These are phyloP conservation scores for Leishmania tropica DNA, from an alignment of 208 protist genomes.

Conservation along the genomic window DNA sequence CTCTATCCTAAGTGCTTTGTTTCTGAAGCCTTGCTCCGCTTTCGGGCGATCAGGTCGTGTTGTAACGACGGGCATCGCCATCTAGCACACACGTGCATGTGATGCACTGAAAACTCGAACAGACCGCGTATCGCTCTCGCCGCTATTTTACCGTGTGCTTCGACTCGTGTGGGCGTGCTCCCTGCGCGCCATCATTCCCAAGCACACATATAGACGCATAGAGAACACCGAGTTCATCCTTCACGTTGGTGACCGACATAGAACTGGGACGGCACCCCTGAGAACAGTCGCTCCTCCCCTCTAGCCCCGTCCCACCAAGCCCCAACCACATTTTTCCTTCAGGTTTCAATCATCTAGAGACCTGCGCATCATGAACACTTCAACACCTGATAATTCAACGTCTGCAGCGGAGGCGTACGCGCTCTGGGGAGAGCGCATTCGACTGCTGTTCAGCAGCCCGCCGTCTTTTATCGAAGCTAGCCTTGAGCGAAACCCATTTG, in stretches of 20 bases:
- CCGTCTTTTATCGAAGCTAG: slow-evolving; percentile 9
- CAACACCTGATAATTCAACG: slow-evolving; percentile 2
- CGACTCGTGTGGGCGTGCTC: neutral
- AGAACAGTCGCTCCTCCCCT: neutral
- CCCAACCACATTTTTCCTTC: neutral
- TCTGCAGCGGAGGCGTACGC: slow-evolving; percentile 48
- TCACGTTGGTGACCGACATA: neutral
- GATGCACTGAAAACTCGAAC: neutral
- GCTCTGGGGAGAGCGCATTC: slow-evolving; percentile 62
- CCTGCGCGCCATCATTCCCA: neutral
- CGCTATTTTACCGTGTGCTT: neutral
- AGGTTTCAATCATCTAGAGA: neutral
- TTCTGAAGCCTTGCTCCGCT: neutral
- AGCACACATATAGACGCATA: neutral
- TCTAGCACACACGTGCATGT: neutral
- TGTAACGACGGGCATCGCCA: neutral
- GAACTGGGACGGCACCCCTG: neutral
- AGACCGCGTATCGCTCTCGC: neutral
- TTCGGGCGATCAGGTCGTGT: neutral
- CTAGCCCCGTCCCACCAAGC: neutral
- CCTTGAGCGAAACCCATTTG: slow-evolving; percentile 19
- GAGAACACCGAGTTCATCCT: neutral
- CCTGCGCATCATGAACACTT: neutral
- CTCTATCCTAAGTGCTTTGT: neutral
- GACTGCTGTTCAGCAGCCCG: slow-evolving; percentile 34